phyloP scores from a whole-genome alignment of 192 early-diverging fungal species.

The Podila horticola region DNA sequence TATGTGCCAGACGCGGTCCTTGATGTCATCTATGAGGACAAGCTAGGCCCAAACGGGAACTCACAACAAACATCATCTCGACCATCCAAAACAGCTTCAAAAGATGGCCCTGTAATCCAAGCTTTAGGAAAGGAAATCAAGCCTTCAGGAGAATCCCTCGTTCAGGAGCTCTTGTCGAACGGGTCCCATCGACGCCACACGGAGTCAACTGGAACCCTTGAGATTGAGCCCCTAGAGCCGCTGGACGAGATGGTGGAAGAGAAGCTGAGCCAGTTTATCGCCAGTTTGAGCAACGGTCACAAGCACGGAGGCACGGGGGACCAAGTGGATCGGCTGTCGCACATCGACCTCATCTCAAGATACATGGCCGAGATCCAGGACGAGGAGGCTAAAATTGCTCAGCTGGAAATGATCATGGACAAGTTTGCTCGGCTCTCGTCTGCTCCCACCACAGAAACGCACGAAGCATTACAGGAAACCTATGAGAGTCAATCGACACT shows the following conservation, averaged over 20 bases:
- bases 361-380: constrained; percentile 3
- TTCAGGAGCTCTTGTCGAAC: too few relatives aligned
- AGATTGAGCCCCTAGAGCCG: not conserved
- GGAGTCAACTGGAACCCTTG: not conserved
- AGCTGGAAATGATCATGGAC: not conserved
- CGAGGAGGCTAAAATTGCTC: not conserved
- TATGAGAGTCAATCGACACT: too few relatives aligned
- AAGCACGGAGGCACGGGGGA: not conserved
- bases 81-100: not conserved
- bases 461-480: too few relatives aligned
- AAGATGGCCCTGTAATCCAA: too few relatives aligned
- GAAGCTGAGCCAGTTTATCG: not conserved
- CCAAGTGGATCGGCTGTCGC: not conserved
- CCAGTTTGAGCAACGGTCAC: not conserved
- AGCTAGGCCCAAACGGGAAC: not conserved
- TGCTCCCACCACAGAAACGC: too few relatives aligned
- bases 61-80: not conserved
- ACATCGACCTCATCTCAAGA: not conserved
- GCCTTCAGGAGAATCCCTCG: too few relatives aligned
- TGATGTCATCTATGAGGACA: constrained; percentile 17
- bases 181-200: too few relatives aligned
- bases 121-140: too few relatives aligned
- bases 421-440: not conserved
- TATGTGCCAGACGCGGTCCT: constrained; percentile 12
- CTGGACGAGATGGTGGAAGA: not conserved